Base-by-base conservation (phyloP, 495 filamentous ascomycete genomes). In the Tetracladium setigerum region DNA sequence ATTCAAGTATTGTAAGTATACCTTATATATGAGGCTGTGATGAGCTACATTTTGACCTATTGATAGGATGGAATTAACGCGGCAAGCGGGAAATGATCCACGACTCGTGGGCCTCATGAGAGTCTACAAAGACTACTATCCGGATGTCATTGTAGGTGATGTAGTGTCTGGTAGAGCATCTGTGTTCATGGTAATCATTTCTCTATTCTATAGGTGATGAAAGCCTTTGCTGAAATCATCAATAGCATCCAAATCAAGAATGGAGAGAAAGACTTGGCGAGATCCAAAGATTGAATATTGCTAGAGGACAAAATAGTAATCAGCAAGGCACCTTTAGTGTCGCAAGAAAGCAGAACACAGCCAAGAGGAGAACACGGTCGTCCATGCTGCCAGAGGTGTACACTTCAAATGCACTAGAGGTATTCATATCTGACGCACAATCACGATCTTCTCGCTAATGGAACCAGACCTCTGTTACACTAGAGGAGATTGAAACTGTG, bases 71-170 rank as follows among this genome's bases (percentile, higher is more conserved):
- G 71, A 69, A 38, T 62, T 86, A 18, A 76, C 73, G n/a, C 64
- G 74, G 33, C 72, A 75, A 41, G 70, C 77, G 16, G 81, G 79
- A 34, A 81, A 83, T 49, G 89, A 95, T 46, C 86, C 82, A 39
- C 78, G 81, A 38, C 65, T 95, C 33, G 69, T 82, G 19, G 83
- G 82, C n/a, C 71, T 95, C n/a, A 70, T 95, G 19, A 77, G 79
- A 46, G 73, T 89, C 7, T 95, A 83, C 67, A 92, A 92, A 56
- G 87, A 89, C 59, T 92, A 91, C 58, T 92, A 88, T 57, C 88
- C 89, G 5, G 87, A 94, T 63, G 83, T 94, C 40, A 84, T 94
- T 48, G 67, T 90, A n/a, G 84, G 81, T 30, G 79, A 81, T 57
- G 63, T 72, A 13, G 72, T 71, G 16, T 67, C 67, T 48, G 73